phyloP scores from a whole-genome alignment of 805 yeast species.

The Kodamaea kaohsiungensis region DNA sequence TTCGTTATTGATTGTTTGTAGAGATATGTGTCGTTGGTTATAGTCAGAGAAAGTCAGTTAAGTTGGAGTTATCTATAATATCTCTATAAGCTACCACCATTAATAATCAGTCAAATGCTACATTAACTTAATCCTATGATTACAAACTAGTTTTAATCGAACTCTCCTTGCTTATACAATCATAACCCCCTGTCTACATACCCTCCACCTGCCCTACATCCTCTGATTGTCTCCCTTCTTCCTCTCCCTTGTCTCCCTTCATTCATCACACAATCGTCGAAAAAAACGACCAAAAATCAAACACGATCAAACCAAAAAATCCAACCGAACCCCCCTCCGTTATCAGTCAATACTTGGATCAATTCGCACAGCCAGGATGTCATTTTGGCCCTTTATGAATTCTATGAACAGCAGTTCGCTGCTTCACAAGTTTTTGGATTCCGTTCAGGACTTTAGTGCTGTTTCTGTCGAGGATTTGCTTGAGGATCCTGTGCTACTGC shows the following conservation, averaged over 20 bases:
- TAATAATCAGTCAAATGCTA: too few species aligned
- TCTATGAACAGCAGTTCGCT: conserved; percentile 36
- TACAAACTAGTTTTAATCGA: too few species aligned
- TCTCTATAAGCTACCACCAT: too few species aligned
- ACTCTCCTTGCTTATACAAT: too few species aligned
- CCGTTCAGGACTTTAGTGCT: conserved; percentile 30
- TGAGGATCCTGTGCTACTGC: conserved; percentile 34
- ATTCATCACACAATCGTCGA: background rate
- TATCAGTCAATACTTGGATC: background rate
- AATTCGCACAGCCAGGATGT: conserved; percentile 26
- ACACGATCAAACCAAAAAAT: background rate
- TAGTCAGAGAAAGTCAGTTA: too few species aligned
- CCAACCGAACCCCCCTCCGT: background rate
- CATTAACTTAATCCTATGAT: too few species aligned
- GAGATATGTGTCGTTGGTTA: background rate
- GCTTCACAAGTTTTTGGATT: conserved; percentile 43
- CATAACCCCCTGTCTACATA: too few species aligned
- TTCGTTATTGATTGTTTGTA: background rate
- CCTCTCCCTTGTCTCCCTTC: background rate
- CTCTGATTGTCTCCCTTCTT: background rate
- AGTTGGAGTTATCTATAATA: background rate
- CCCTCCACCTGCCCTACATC: background rate
- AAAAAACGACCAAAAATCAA: background rate
- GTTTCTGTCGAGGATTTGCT: conserved; percentile 37
- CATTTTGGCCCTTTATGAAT: conserved; percentile 48